These are phyloP conservation scores for Verticillium albo-atrum DNA, from an alignment of 2,329 filamentous ascomycete species.

Conservation along the genomic window DNA sequence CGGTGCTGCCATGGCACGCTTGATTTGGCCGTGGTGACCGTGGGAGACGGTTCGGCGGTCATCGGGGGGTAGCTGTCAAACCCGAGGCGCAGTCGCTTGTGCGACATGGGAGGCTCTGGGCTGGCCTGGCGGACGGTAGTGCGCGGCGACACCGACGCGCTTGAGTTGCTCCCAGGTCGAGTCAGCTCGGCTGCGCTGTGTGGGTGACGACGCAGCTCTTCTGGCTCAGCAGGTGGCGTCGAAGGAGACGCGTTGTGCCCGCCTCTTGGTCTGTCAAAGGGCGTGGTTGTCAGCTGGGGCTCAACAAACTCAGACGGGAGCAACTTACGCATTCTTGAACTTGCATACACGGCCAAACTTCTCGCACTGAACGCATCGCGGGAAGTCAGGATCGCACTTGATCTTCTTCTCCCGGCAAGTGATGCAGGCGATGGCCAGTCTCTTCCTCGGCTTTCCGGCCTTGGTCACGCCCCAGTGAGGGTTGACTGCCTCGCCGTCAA, in stretches of 20 bases:
- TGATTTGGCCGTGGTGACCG: constrained; percentile 26
- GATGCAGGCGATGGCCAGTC: constrained; percentile 86
- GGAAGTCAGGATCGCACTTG: constrained; percentile 86
- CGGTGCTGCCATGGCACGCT: constrained; percentile 31
- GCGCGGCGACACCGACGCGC: constrained; percentile 44
- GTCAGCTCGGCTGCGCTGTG: constrained; percentile 27
- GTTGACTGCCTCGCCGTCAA: constrained; percentile 83
- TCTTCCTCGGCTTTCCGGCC: constrained; percentile 87
- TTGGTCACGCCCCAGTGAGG: constrained; percentile 93
- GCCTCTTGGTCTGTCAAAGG: constrained; percentile 44
- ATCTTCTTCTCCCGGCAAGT: constrained; percentile 97
- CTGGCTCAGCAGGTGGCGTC: constrained; percentile 45
- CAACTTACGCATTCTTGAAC: constrained; percentile 80
- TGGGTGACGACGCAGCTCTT: constrained; percentile 28
- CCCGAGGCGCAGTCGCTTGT: constrained; percentile 45
- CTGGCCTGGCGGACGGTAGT: constrained; percentile 27
- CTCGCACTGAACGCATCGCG: constrained; percentile 85
- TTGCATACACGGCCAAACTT: constrained; percentile 85
- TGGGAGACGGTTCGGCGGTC: constrained; percentile 23
- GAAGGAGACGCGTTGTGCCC: constrained; percentile 54
- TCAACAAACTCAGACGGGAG: neutral
- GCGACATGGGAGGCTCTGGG: constrained; percentile 25
- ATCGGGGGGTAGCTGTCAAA: constrained; percentile 40
- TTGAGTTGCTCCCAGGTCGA: constrained; percentile 37
- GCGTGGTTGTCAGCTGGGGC: constrained; percentile 11